A percentile compares a stretch with the other conserved stretches of the same genome.
Evolutionary conservation across 2,329 filamentous ascomycete genomes (phyloP).

Genomic region (Stemphylium lycopersici): DNA sequence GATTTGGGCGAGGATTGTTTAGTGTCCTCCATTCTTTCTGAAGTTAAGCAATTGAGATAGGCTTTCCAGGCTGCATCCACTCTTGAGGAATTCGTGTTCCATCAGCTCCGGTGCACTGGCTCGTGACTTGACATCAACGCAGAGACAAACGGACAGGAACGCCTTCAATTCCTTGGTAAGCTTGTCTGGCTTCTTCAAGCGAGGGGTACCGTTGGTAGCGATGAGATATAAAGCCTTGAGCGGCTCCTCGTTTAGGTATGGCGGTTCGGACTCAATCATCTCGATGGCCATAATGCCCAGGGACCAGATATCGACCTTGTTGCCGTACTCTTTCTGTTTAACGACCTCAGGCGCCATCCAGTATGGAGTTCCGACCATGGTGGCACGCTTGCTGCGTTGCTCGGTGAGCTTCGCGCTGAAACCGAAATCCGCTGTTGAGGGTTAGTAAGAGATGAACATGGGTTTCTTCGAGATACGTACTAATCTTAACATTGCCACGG

Average conservation of each 20-base stretch:
- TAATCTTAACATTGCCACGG: conserved; percentile 96
- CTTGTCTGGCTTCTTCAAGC: conserved; percentile 97
- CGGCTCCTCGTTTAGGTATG: conserved; percentile 96
- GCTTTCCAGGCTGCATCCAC: conserved; percentile 82
- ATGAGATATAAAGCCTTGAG: conserved; percentile 97
- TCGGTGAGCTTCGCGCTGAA: conserved; percentile 99
- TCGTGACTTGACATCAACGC: conserved; percentile 93
- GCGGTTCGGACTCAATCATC: conserved; percentile 98
- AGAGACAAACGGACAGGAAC: conserved; percentile 94
- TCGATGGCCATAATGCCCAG: conserved; percentile 99
- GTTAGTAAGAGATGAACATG: conserved; percentile 6
- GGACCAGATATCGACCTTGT: conserved; percentile 99
- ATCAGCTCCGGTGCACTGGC: conserved; percentile 90
- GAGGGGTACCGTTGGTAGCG: conserved; percentile 94
- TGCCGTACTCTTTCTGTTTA: conserved; percentile 98
- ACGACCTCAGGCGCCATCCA: conserved; percentile 99
- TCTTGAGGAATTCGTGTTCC: conserved; percentile 91
- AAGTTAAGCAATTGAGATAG: conserved; percentile 88
- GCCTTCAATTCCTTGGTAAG: conserved; percentile 97
- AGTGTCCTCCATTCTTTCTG: conserved; percentile 68
- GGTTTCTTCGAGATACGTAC: conserved; percentile 60
- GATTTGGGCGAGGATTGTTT: conserved; percentile 8
- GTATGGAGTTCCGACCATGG: conserved; percentile 98
- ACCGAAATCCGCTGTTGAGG: conserved; percentile 84
- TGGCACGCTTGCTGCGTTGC: conserved; percentile 94